Percentiles rank a stretch among this genome's conserved stretches.
These are phyloP conservation scores for Rhodofomes roseus DNA, from an alignment of 1,284 basidiomycete genomes.

Conservation along the genomic window DNA sequence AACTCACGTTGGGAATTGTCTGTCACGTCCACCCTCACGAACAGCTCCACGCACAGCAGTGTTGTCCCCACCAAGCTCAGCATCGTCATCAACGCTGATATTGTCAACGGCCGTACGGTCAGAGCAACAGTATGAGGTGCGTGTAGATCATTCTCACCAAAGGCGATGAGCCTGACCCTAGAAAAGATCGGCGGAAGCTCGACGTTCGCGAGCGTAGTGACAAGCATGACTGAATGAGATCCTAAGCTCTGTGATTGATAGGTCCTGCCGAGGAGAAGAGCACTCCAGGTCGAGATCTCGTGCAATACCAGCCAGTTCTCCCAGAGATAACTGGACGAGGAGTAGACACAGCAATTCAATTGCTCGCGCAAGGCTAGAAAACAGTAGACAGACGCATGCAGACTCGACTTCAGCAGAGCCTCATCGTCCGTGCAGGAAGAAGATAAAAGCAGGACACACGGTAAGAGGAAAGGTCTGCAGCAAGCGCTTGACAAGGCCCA, in stretches of 20 bases:
- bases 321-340: conserved; percentile 1
- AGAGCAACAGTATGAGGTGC: neutral
- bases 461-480: neutral
- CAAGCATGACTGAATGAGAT: neutral
- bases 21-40: conserved; percentile 36
- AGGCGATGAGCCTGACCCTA: conserved; percentile 34
- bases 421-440: neutral
- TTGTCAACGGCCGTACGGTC: neutral
- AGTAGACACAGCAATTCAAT: neutral
- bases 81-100: conserved; percentile 34
- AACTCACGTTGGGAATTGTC: conserved; percentile 38
- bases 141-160: conserved; percentile 31
- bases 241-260: neutral
- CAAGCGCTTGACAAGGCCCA: neutral
- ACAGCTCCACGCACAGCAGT: conserved; percentile 38
- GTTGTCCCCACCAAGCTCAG: conserved; percentile 40
- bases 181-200: conserved; percentile 37
- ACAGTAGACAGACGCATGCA: neutral
- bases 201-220: conserved; percentile 22
- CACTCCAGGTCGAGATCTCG: neutral
- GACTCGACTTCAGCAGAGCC: neutral
- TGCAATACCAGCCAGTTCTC: conserved; percentile 4
- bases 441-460: neutral
- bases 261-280: neutral
- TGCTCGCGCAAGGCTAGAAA: neutral